These are phyloP conservation scores for Mycena filopes DNA, from an alignment of 768 basidiomycete genomes.

Conservation along the genomic window DNA sequence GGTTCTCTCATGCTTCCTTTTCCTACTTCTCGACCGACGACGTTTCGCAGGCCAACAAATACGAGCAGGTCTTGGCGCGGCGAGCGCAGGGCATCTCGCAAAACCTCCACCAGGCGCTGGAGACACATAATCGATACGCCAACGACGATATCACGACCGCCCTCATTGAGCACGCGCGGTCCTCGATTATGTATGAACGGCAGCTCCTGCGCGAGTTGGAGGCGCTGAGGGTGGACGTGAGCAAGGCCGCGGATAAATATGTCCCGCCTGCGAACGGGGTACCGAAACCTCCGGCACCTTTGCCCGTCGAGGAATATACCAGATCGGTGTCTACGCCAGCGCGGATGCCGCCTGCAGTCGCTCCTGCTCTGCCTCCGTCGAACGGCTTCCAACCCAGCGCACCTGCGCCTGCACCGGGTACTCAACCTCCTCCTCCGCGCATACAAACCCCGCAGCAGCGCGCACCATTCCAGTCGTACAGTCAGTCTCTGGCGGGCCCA, in stretches of 20 bases:
- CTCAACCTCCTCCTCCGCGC: constrained; percentile 31
- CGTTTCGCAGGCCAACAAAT: constrained; percentile 79
- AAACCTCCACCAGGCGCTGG: constrained; percentile 89
- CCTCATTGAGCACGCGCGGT: constrained; percentile 92
- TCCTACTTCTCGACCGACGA: constrained; percentile 25
- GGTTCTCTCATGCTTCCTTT: constrained; percentile 24
- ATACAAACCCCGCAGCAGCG: constrained; percentile 32
- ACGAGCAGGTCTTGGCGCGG: constrained; percentile 84
- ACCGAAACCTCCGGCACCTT: constrained; percentile 70
- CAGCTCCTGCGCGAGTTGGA: constrained; percentile 91
- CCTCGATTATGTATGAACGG: constrained; percentile 91
- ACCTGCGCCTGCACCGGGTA: constrained; percentile 24
- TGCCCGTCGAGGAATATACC: constrained; percentile 49
- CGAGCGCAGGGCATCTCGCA: constrained; percentile 95
- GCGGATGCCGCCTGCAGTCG: background rate
- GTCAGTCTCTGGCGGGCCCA: constrained; percentile 12
- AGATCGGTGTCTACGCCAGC: too few relatives aligned
- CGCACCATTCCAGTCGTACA: constrained; percentile 31
- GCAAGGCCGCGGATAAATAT: constrained; percentile 70
- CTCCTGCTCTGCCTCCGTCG: constrained; percentile 29
- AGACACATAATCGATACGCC: constrained; percentile 85
- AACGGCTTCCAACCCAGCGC: constrained; percentile 29
- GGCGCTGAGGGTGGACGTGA: constrained; percentile 80
- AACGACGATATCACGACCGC: constrained; percentile 93
- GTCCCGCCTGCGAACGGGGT: constrained; percentile 58